Evolutionary conservation across 768 basidiomycete genomes (phyloP), one percentile per base, ranked within the genome.

Genomic region (Nidula microcarpa): DNA sequence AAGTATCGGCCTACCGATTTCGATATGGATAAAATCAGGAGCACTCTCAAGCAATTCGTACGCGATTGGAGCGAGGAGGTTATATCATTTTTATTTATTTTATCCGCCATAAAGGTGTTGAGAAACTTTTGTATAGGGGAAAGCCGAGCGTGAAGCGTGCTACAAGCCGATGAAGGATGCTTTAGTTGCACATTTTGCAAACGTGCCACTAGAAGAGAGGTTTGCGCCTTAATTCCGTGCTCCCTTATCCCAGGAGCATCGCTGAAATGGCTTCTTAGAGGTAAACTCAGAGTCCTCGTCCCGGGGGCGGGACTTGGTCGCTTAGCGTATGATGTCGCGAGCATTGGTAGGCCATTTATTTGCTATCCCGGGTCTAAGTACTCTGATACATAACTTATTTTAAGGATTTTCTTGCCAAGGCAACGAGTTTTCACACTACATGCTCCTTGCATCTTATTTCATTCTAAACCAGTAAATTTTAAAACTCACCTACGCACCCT

Each of bases 391-490:
- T 23, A 4, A 23, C 55, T 14, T 34, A 41, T 30, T 10, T 8
- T 37, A 56, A 94, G 94, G 94, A 3, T 98, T 94, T 60, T 71
- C 88, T 1, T 93, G 89, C 57, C 94, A 96, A 68, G 94, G 90
- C 17, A 97, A 97, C 64, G 95, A 98, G 68, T 97, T 97, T 65
- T 94, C 91, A 33, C 89, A 95, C 58, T 93, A 92, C 68, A 96
- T 95, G 94, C 79, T 98, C 10, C 82, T 98, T 4, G 77, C 89
- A 2, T 97, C 95, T 4, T 87, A 86, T 63, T 90, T 89, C 65
- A 84, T 97, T 16, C 74, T 98, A 47, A 98, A 98, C 65, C 80
- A 80, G 94, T 93, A 60, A 8, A 79, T 44, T 47, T 49, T 14
- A 13, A 18, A 35, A 46, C 37, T 47, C 44, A 14, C 45, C n/a